Evolutionary conservation across 2,329 filamentous ascomycete genomes (phyloP).

Genomic region (Trichoderma hamatum): DNA sequence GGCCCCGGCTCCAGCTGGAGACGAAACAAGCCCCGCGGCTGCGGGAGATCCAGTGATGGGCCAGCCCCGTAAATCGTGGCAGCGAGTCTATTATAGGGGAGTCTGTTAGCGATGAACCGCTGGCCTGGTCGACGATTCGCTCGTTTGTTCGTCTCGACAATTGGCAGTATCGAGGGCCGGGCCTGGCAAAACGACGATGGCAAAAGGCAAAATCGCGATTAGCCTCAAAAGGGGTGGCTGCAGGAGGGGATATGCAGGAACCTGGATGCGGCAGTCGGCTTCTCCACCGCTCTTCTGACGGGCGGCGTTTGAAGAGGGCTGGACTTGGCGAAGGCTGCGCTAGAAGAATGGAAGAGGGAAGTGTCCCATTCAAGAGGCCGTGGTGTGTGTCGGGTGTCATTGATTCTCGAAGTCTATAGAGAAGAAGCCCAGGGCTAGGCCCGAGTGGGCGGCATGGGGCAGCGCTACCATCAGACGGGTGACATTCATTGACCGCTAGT

Average conservation of each 20-base stretch:
- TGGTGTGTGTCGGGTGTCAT: background rate
- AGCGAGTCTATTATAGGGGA: background rate
- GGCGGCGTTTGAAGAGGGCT: background rate
- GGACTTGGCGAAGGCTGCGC: background rate
- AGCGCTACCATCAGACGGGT: background rate
- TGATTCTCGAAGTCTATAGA: background rate
- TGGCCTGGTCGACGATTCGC: background rate
- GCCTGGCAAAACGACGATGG: background rate
- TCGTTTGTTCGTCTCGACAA: background rate
- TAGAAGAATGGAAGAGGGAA: background rate
- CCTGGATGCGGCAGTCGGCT: slow-evolving; percentile 5
- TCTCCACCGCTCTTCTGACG: slow-evolving; percentile 21
- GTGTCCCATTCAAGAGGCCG: background rate
- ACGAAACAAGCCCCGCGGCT: slow-evolving; percentile 1
- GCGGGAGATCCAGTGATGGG: slow-evolving; percentile 16
- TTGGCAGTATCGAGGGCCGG: background rate
- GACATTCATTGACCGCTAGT: background rate
- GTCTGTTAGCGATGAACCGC: background rate
- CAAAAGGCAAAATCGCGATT: background rate
- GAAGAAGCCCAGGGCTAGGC: background rate
- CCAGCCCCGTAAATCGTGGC: background rate
- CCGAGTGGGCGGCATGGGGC: background rate
- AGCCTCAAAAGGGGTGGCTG: background rate
- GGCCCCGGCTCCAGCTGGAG: background rate
- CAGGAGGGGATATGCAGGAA: slow-evolving; percentile 8